phyloP scores from a whole-genome alignment of 345 rosid species.

The Citrus glauca region DNA sequence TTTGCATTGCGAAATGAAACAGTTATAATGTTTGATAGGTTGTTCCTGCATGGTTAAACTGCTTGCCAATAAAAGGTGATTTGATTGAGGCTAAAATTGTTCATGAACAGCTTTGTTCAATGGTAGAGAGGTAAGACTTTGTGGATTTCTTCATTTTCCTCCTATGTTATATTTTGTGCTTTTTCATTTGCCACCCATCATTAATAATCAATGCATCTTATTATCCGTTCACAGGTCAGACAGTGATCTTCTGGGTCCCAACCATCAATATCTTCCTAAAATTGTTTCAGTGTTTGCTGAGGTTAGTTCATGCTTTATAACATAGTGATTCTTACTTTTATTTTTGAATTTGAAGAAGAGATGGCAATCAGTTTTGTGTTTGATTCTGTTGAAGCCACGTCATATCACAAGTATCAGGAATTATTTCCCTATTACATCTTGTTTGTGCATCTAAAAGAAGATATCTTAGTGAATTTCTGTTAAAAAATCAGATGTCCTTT shows the following conservation, averaged over 20 bases:
- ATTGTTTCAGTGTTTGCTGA: constrained; percentile 86
- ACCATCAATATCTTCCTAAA: constrained; percentile 83
- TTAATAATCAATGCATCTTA: not conserved
- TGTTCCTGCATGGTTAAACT: constrained; percentile 97
- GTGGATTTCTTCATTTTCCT: not conserved
- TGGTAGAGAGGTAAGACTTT: constrained; percentile 81
- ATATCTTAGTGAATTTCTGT: no score
- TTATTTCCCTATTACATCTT: not conserved
- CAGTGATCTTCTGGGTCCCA: constrained; percentile 77
- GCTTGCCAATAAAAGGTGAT: constrained; percentile 91
- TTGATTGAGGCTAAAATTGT: constrained; percentile 96
- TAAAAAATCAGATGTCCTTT: no score
- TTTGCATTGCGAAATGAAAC: not conserved
- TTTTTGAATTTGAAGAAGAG: not conserved
- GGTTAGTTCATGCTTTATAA: constrained; percentile 42
- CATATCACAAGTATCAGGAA: not conserved
- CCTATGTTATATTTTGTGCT: not conserved
- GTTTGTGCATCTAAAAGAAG: no score
- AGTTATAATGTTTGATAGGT: constrained; percentile 42
- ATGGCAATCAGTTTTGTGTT: not conserved
- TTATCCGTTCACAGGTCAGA: constrained; percentile 66
- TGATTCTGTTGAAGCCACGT: not conserved
- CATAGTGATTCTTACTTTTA: not conserved
- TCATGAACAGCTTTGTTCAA: constrained; percentile 90
- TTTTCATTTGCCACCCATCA: not conserved